These are phyloP conservation scores for Alternaria angustiovoidea DNA, from an alignment of 2,329 filamentous ascomycete genomes.

Conservation along the genomic window DNA sequence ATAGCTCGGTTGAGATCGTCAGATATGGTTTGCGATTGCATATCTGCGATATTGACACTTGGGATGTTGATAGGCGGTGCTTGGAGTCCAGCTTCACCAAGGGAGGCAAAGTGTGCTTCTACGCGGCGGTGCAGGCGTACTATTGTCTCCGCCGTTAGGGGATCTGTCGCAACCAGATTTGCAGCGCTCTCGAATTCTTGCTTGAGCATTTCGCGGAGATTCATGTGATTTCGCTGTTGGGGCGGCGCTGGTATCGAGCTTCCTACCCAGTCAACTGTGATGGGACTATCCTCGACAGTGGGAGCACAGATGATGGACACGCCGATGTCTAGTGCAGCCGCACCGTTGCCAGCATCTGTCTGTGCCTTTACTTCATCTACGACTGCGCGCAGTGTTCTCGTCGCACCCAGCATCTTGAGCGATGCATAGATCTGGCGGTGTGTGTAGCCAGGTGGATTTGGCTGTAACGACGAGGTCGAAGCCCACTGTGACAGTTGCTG, in stretches of 20 bases:
- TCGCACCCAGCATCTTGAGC: constrained; percentile 68
- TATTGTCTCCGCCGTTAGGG: constrained; percentile 66
- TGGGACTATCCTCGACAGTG: constrained; percentile 49
- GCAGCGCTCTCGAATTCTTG: constrained; percentile 66
- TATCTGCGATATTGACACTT: constrained; percentile 38
- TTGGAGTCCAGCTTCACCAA: constrained; percentile 35
- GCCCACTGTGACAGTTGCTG: constrained; percentile 74
- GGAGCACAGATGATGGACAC: constrained; percentile 75
- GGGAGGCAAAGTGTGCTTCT: constrained; percentile 65
- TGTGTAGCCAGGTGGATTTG: constrained; percentile 70
- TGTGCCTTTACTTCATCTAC: constrained; percentile 73
- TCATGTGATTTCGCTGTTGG: constrained; percentile 54
- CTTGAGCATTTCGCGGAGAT: constrained; percentile 68
- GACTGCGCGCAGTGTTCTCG: constrained; percentile 67
- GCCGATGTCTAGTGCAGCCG: constrained; percentile 73
- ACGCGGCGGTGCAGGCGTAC: constrained; percentile 70
- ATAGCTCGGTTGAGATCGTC: constrained; percentile 47
- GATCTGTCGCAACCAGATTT: constrained; percentile 64
- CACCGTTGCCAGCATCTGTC: constrained; percentile 66
- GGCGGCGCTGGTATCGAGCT: constrained; percentile 37
- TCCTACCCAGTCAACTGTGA: constrained; percentile 45
- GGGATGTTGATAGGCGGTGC: constrained; percentile 38
- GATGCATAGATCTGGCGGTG: constrained; percentile 73
- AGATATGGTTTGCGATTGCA: constrained; percentile 37
- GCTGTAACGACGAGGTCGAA: constrained; percentile 57